phyloP scores from a whole-genome alignment of 2,329 filamentous ascomycete species.

The Calonectria pauciramosa region DNA sequence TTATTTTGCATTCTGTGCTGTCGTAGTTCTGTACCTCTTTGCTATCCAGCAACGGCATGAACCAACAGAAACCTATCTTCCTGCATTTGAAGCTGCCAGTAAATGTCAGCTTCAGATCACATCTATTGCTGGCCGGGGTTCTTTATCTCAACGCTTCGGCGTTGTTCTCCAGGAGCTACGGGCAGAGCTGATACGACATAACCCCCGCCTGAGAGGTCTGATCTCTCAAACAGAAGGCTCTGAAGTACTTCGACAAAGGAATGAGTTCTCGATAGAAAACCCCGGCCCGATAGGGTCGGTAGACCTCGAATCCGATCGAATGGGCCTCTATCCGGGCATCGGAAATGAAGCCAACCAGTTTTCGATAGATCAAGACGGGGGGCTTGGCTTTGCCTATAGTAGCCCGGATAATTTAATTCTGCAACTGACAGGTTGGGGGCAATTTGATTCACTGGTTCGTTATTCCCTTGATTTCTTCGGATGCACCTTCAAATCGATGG shows the following conservation, averaged over 20 bases:
- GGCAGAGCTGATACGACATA: constrained; percentile 43
- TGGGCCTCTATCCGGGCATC: background rate
- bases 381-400: constrained; percentile 10
- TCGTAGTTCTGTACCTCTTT: constrained; percentile 60
- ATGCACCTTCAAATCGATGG: background rate
- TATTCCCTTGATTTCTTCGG: background rate
- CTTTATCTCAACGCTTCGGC: constrained; percentile 57
- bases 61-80: constrained; percentile 44
- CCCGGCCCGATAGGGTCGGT: background rate
- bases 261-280: background rate
- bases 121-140: constrained; percentile 52
- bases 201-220: constrained; percentile 31
- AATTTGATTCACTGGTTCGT: constrained; percentile 38
- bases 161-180: constrained; percentile 56
- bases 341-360: background rate
- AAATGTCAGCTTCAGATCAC: constrained; percentile 57
- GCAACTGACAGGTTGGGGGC: constrained; percentile 42
- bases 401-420: constrained; percentile 30
- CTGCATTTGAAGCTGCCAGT: constrained; percentile 53
- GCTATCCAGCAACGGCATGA: constrained; percentile 54
- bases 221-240: background rate
- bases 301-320: background rate
- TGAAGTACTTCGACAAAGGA: background rate
- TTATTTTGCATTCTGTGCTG: constrained; percentile 61
- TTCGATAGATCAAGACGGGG: constrained; percentile 17